Conservation (phyloP, 495 filamentous ascomycete genomes). For the Hyaloscypha bicolor region DNA sequence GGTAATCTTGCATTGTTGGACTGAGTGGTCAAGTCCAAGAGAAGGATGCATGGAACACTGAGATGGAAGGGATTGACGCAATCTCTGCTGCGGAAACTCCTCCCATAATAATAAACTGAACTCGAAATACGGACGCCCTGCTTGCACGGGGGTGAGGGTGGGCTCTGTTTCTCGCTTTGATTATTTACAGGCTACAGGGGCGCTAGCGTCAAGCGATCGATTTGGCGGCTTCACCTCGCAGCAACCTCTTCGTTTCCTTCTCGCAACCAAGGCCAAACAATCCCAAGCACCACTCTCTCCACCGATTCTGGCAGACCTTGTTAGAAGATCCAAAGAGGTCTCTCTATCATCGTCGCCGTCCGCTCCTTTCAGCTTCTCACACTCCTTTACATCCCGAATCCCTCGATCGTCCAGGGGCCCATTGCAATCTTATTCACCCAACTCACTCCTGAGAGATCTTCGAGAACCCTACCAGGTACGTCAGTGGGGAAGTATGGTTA, state of each 20-base stretch:
- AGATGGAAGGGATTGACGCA: no score
- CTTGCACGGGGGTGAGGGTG: no score
- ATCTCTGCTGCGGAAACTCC: no score
- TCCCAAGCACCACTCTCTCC: background rate
- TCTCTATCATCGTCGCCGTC: slow-evolving; percentile 24
- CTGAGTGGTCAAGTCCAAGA: no score
- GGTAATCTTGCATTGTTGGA: no score
- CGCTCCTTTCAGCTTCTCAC: slow-evolving; percentile 20
- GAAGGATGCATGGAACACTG: no score
- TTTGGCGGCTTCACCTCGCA: no score
- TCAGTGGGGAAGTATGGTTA: background rate
- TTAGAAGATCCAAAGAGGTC: slow-evolving; percentile 7
- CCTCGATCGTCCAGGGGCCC: background rate
- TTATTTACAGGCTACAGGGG: no score
- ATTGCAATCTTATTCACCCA: slow-evolving; percentile 9
- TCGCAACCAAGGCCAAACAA: background rate
- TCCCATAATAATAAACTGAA: no score
- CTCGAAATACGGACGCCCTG: no score
- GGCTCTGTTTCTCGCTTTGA: no score
- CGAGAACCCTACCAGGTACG: slow-evolving; percentile 9
- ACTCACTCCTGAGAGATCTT: slow-evolving; percentile 16
- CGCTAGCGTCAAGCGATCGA: no score
- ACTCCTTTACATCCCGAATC: slow-evolving; percentile 12
- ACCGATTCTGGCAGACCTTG: background rate
- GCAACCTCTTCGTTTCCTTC: background rate